Percentiles rank a stretch among this genome's conserved stretches.
phyloP scores from a whole-genome alignment of 2,329 filamentous ascomycete genomes.

The Neurospora sp. region DNA sequence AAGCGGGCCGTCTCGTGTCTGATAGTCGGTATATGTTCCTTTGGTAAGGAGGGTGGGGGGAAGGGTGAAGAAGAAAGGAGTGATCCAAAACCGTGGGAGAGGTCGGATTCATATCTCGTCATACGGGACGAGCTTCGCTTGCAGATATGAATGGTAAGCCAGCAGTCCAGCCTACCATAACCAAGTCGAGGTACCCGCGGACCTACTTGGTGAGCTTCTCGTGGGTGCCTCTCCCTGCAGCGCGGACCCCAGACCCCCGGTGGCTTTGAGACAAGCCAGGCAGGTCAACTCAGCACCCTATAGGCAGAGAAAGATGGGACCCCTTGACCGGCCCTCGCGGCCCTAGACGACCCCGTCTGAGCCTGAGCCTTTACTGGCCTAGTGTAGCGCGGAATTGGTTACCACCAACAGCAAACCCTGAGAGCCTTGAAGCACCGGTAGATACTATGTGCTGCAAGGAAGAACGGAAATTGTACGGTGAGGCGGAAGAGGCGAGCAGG shows the following conservation, averaged over 20 bases:
- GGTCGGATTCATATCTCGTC: constrained; percentile 18
- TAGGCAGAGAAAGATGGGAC: not conserved
- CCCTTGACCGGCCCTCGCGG: not conserved
- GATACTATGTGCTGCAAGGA: not conserved
- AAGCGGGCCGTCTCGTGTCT: not conserved
- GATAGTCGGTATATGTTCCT: not conserved
- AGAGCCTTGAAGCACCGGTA: not conserved
- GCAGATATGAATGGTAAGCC: not conserved
- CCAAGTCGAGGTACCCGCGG: not conserved
- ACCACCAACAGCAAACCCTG: not conserved
- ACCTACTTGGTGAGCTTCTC: not conserved
- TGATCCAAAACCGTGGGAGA: constrained; percentile 17
- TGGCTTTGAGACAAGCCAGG: not conserved
- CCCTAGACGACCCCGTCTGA: not conserved
- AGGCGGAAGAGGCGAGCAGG: not conserved
- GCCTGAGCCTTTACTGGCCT: not conserved
- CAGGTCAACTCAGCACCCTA: not conserved
- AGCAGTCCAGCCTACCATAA: not conserved
- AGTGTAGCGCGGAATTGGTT: not conserved
- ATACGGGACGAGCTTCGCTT: constrained; percentile 9
- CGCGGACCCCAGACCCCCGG: not conserved
- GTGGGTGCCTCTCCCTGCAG: not conserved
- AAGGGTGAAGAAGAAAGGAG: constrained; percentile 10
- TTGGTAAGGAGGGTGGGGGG: constrained; percentile 3
- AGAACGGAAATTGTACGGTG: not conserved